Base-by-base conservation (phyloP, 2,329 filamentous ascomycete species). In the Lecanicillium sp. region DNA sequence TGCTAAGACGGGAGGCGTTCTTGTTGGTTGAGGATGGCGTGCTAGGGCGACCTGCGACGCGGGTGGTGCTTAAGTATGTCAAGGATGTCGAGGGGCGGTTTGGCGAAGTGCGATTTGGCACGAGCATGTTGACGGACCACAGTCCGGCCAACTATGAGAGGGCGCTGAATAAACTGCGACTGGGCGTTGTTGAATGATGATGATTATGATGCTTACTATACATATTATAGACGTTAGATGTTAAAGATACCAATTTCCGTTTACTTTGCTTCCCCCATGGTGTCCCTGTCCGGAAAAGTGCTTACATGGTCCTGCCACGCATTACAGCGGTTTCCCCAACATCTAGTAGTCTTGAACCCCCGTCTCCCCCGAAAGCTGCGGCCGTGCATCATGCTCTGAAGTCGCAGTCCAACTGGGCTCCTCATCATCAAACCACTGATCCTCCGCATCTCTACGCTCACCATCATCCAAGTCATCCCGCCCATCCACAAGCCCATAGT, bases 391-490 rank as follows among this genome's bases (percentile, higher is more conserved):
- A 11, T 56, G 59, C 3, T 67, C 69, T 29, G 66, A 65, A 20
- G 73, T 66, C 29, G 67, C 65, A 20, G 73, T 66, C 74, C 81
- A 87, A 34, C 70, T 69, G 0, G 84, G 81, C 49, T 85, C 81
- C 65, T 94, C 83, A 5, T 79, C 78, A 17, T 88, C 85, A 54
- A 94, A 89, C 66, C 85, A 94, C 15, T 71, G 71, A 28, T 94
- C 86, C 58, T 90, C 72, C 12, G 66, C 66, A 37, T 82, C 79
- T n/a, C 68, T 62, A 45, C 65, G 76, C 67, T 54, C 71, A 59
- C 68, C 61, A 56, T 59, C 77, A 55, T 94, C 87, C 40, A 79
- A 81, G 15, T 80, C 79, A 20, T 87, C 80, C 51, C 84, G 79
- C 27, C 66, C 64, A 53, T 95, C 88, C 5, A 94, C 81, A 3